phyloP scores from a whole-genome alignment of 2,329 filamentous ascomycete species.

The Phaeosphaeriaceae sp. region DNA sequence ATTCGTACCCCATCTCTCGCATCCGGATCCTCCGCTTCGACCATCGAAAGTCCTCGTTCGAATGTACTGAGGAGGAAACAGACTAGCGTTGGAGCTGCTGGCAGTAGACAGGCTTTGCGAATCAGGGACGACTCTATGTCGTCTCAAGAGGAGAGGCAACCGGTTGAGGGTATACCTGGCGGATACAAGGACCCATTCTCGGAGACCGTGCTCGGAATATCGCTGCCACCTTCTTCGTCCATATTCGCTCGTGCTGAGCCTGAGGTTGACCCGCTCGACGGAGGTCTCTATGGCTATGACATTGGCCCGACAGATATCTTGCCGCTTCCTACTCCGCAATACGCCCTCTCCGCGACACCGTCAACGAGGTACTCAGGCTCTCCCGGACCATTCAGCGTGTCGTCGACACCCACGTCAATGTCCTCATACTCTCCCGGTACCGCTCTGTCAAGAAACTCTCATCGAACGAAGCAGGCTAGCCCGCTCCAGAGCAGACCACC shows the following conservation, averaged over 20 bases:
- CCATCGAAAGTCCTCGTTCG: slow-evolving; percentile 54
- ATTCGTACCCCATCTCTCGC: slow-evolving; percentile 56
- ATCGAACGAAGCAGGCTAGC: slow-evolving; percentile 63
- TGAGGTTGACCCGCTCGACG: slow-evolving; percentile 33
- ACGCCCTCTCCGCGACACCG: slow-evolving; percentile 72
- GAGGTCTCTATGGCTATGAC: slow-evolving; percentile 47
- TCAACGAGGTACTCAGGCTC: slow-evolving; percentile 80
- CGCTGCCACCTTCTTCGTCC: slow-evolving; percentile 46
- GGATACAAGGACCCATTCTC: slow-evolving; percentile 50
- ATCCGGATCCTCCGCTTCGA: slow-evolving; percentile 57
- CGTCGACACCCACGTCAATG: slow-evolving; percentile 79
- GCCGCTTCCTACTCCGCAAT: slow-evolving; percentile 71
- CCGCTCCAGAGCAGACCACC: slow-evolving; percentile 65
- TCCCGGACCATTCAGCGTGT: slow-evolving; percentile 74
- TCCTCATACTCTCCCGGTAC: slow-evolving; percentile 76
- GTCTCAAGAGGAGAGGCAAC: slow-evolving; percentile 40
- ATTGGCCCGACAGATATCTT: slow-evolving; percentile 69
- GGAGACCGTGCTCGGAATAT: slow-evolving; percentile 53
- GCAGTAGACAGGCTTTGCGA: slow-evolving; percentile 37
- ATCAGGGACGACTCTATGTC: slow-evolving; percentile 43
- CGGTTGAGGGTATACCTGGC: slow-evolving; percentile 34
- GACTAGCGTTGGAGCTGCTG: slow-evolving; percentile 49
- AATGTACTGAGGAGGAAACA: slow-evolving; percentile 54
- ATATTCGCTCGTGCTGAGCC: slow-evolving; percentile 35
- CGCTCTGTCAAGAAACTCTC: slow-evolving; percentile 53